Evolutionary conservation across 2,329 filamentous ascomycete genomes (phyloP), one percentile per base, ranked within the genome.

Genomic region (Neophaeococcomyces aloes): DNA sequence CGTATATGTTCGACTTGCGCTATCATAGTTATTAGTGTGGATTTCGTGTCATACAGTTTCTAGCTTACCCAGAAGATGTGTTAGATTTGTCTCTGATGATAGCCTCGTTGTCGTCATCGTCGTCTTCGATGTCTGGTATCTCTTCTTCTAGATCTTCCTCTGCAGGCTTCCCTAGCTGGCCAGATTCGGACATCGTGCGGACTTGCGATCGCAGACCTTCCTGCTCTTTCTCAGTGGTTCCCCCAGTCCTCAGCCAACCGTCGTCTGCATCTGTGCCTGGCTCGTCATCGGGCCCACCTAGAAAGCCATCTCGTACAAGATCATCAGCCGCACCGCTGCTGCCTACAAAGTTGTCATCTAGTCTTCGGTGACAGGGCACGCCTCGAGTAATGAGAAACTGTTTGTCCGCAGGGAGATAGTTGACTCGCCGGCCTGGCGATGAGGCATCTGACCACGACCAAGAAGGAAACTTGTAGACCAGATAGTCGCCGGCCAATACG

Each of bases 391-490:
- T 83, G 29, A 98, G 76, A 59, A 87, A 98, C 73, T 98, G 91
- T 69, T 96, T 98, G 40, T 83, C 86, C 0, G 79, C 67, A 1
- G 91, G 91, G 3, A 98, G 78, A 60, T 94, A 85, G 52, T 72
- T 70, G 44, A 85, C 84, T 51, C 87, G 82, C 62, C 86, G 85
- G 49, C 77, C 74, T 1, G 81, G 76, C n/a, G 80, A 78, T 44
- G 89, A 84, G 53, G 89, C 88, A 57, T 91, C 86, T 53, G 83
- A 80, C 91, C 91, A 98, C 38, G 86, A 83, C 91, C 91, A 98
- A 46, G 89, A 94, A 7, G 89, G 91, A 67, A 98, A 98, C 71
- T 95, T 96, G 79, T 93, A 94, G 59, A 94, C 88, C 29, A 98
- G 79, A 63, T 96, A 98, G 69, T 98, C 91, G 56, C 91, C 91